A percentile compares a stretch with the other conserved stretches of the same genome.
These are phyloP conservation scores for Ottelia alismoides DNA, from an alignment of 106 monocot genomes.

Conservation along the genomic window DNA sequence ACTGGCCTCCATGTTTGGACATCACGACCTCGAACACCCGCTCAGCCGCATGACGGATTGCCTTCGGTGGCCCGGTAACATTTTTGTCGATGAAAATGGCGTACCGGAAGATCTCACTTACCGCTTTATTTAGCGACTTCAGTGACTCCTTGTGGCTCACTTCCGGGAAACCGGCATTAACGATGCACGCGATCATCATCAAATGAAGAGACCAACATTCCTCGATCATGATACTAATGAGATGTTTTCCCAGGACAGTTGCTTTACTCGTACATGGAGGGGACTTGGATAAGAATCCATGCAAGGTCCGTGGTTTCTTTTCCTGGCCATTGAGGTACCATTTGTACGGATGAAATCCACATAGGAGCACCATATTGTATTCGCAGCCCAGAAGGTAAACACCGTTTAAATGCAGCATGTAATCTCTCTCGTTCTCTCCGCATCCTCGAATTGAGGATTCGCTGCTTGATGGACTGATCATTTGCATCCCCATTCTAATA, in stretches of 20 bases:
- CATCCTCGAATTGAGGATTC: too few relatives aligned
- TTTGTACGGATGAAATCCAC: too few relatives aligned
- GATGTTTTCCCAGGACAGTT: neutral
- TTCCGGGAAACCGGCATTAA: neutral
- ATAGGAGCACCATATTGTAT: too few relatives aligned
- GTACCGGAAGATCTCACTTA: constrained; percentile 7
- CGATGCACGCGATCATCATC: constrained; percentile 3
- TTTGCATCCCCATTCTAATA: too few relatives aligned
- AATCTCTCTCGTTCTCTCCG: too few relatives aligned
- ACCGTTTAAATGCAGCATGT: too few relatives aligned
- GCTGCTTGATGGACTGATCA: too few relatives aligned
- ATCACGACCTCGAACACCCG: neutral
- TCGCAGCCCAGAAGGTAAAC: too few relatives aligned
- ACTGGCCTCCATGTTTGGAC: too few relatives aligned
- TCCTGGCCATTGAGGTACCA: neutral
- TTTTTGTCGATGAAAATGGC: constrained; percentile 2
- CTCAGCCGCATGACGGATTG: constrained; percentile 3
- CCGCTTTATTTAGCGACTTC: neutral
- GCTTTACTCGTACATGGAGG: too few relatives aligned
- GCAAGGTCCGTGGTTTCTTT: neutral
- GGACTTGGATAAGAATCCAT: too few relatives aligned
- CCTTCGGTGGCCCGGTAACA: constrained; percentile 1
- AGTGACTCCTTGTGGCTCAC: neutral
- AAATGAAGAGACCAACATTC: constrained; percentile 13
- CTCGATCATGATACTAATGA: neutral